Evolutionary conservation across 2,329 filamentous ascomycete genomes (phyloP), one percentile per base, ranked within the genome.

Genomic region (Hypoxylon sp.): DNA sequence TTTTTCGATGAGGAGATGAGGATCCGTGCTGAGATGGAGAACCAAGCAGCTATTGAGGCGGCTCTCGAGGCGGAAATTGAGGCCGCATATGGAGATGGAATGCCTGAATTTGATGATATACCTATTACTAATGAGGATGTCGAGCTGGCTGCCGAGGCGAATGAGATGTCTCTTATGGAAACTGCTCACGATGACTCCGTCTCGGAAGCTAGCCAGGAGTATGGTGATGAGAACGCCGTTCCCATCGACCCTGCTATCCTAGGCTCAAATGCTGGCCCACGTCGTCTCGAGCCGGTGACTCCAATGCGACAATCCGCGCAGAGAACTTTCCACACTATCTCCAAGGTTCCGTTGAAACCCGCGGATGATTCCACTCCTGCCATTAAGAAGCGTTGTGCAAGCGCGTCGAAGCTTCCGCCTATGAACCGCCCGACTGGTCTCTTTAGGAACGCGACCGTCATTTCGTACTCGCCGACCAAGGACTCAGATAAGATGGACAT

Each of bases 341-440:
- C 90, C 24, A 94, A 93, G 78, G 87, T 94, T 3, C 91, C 91
- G 1, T 79, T 94, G 40, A 93, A 92, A 76, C 82, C 88, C 2
- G 88, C 89, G 22, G 90, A 87, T 72, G 78, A 91, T 73, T 79
- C 84, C 72, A 80, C 85, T 55, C 78, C 85, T 32, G 78, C 80
- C 60, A 76, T 82, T 64, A 86, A 84, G 74, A 82, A 81, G 68
- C 82, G 82, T 30, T 83, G 84, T 69, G 80, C 82, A 65, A 87
- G 84, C 59, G 82, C 79, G 18, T 83, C 85, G 0, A 81, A 82
- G 32, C 75, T 83, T 16, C 79, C 84, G 1, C 72, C 77, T 38
- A 28, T 9, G 16, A 78, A 79, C 61, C 80, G 83, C 26, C 81
- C 82, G 8, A 74, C 73, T 5, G 76, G 77, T 3, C 74, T 84